These are phyloP conservation scores for Tilletiopsis washingtonensis DNA, from an alignment of 1,284 basidiomycete genomes.

Conservation along the genomic window DNA sequence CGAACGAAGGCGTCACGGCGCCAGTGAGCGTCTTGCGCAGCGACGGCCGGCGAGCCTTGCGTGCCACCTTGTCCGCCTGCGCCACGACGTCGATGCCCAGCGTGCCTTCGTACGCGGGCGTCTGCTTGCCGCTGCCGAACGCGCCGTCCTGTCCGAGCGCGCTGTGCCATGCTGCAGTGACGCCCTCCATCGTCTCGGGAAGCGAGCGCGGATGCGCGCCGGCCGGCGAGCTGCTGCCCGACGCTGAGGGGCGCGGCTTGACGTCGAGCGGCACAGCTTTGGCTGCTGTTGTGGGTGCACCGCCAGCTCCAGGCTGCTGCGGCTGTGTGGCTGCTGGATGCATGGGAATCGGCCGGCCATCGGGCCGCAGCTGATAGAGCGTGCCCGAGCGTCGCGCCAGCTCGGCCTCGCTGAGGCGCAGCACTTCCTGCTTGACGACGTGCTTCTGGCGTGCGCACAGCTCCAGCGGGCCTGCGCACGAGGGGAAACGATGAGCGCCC, in stretches of 20 bases:
- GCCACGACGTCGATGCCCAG: slow-evolving; percentile 34
- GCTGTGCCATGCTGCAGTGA: too few species aligned
- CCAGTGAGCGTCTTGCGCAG: neutral
- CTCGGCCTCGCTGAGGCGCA: slow-evolving; percentile 4
- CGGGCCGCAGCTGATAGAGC: neutral
- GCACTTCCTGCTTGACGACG: slow-evolving; percentile 22
- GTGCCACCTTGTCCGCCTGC: neutral
- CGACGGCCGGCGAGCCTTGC: neutral
- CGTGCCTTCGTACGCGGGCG: neutral
- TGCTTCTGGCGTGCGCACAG: slow-evolving; percentile 41
- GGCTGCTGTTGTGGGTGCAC: neutral
- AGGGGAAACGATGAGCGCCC: too few species aligned
- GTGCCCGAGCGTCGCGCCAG: neutral
- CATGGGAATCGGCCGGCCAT: neutral
- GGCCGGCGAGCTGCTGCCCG: neutral
- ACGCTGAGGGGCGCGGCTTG: neutral
- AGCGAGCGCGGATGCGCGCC: slow-evolving; percentile 19
- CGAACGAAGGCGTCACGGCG: too few species aligned
- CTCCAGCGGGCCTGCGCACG: slow-evolving; percentile 31
- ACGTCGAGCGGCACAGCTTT: neutral
- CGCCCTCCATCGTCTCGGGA: slow-evolving; percentile 11
- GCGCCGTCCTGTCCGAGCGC: neutral
- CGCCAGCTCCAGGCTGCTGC: too few species aligned
- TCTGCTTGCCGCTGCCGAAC: neutral
- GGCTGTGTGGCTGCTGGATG: too few species aligned